Evolutionary conservation across 176 grass and related monocot species (phyloP).

Genomic region (Cenchrus fungigraminus): DNA sequence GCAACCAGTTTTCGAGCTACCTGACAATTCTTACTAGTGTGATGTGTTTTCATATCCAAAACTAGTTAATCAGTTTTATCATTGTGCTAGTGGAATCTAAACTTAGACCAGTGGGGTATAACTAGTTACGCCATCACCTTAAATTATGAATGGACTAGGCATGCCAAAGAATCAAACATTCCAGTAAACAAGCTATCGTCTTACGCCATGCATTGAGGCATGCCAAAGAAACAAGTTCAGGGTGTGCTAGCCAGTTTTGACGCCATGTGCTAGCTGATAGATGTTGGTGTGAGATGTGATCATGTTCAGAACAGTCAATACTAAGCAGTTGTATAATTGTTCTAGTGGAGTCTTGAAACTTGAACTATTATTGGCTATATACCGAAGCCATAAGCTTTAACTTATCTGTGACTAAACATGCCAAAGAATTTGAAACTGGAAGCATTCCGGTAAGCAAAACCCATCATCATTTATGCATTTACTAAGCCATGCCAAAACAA

Average conservation of each 20-base stretch:
- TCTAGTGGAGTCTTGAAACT: background rate
- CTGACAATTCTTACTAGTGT: background rate
- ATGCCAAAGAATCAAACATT: slow-evolving; percentile 7
- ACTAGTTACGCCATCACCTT: background rate
- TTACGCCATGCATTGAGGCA: background rate
- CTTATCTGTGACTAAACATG: background rate
- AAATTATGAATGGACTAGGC: slow-evolving; percentile 6
- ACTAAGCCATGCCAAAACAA: background rate
- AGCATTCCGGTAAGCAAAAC: background rate
- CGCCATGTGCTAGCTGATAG: background rate
- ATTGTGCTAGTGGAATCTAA: background rate
- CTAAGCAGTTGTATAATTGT: background rate
- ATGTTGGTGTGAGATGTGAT: background rate
- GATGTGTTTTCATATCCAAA: background rate
- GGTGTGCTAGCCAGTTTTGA: background rate
- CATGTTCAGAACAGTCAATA: background rate
- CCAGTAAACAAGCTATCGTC: background rate
- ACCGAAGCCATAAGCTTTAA: background rate
- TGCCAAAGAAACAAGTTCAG: background rate
- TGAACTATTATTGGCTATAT: background rate
- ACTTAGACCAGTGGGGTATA: background rate
- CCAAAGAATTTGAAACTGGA: background rate
- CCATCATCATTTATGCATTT: background rate
- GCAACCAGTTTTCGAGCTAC: background rate
- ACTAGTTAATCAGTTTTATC: too few species aligned